Evolutionary conservation across 2,329 filamentous ascomycete genomes (phyloP), one percentile per base, ranked within the genome.

Genomic region (Rhinocladiella mackenziei): DNA sequence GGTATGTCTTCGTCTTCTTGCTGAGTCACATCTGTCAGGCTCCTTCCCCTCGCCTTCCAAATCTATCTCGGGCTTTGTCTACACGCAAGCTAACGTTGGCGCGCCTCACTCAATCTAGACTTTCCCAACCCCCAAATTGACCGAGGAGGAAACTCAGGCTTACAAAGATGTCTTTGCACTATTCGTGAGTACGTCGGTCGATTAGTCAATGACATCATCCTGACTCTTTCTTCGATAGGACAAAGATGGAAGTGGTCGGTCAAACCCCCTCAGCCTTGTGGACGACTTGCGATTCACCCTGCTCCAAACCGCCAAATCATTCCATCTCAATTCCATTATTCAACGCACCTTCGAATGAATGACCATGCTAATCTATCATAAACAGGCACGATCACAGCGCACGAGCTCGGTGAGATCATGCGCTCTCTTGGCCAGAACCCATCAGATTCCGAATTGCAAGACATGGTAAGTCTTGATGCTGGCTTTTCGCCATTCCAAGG

Each of bases 401-500:
- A 74, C 57, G 78, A 81, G 64, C 71, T 82, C 41, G 77, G 77
- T 60, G 75, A 74, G 39, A 77, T 81, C 56, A 81, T 82, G 78
- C 71, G 72, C 60, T 78, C 75, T 45, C 75, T 82, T 28, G 78
- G 78, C 58, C 74, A 80, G 58, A 79, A 80, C 63, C 76, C 78
- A 48, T 77, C 74, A 64, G 75, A 78, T 53, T 72, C 73, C 43
- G 78, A 83, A 65, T 70, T 82, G 41, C 73, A 79, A 61, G 78
- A 83, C 62, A 80, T 83, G 69, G 50, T 53, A 31, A 19, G 44
- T 39, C n/a, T 26, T n/a, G n/a, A n/a, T n/a, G n/a, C n/a, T n/a
- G n/a, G n/a, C n/a, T n/a, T n/a, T n/a, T n/a, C n/a, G n/a, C n/a
- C n/a, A n/a, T n/a, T n/a, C n/a, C n/a, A n/a, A n/a, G n/a, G n/a